These are phyloP conservation scores for Apiospora arundinis DNA, from an alignment of 2,329 filamentous ascomycete genomes.

Conservation along the genomic window DNA sequence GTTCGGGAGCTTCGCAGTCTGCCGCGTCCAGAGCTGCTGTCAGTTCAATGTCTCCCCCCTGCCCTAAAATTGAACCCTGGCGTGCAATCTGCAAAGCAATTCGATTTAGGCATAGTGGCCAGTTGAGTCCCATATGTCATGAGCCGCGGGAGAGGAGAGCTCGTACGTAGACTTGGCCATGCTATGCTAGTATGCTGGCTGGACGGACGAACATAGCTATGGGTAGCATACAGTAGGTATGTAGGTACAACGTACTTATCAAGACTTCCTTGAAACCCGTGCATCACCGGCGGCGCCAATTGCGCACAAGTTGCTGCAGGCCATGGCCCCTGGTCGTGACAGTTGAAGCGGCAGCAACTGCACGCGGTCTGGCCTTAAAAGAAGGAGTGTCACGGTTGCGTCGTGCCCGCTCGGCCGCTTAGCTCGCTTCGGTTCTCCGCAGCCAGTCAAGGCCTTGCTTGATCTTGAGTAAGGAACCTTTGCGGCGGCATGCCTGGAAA, in stretches of 20 bases:
- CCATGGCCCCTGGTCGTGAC: conserved; percentile 8
- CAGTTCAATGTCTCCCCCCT: not conserved
- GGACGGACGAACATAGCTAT: not conserved
- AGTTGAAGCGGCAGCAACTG: conserved; percentile 17
- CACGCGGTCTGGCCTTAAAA: conserved; percentile 9
- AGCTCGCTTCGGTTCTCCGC: conserved; percentile 20
- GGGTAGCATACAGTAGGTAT: not conserved
- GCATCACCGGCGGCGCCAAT: conserved; percentile 15
- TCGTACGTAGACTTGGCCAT: not conserved
- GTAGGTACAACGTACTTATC: too few species aligned
- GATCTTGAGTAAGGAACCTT: conserved; percentile 13
- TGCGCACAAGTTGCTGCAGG: conserved; percentile 21
- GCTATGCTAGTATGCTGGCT: not conserved
- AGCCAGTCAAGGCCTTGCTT: conserved; percentile 2
- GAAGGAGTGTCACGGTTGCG: conserved; percentile 1
- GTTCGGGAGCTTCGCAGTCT: not conserved
- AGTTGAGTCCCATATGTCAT: not conserved
- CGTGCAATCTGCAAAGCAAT: conserved; percentile 4
- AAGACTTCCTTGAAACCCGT: not conserved
- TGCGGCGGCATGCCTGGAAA: not conserved
- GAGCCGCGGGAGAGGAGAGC: not conserved
- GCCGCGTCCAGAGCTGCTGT: not conserved
- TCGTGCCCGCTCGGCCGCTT: conserved; percentile 21
- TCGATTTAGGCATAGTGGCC: conserved; percentile 5
- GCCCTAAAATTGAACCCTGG: not conserved